A percentile compares a stretch with the other conserved stretches of the same genome.
Conservation (phyloP, 1,139 yeast genomes). For the Kodamaea plutei region DNA sequence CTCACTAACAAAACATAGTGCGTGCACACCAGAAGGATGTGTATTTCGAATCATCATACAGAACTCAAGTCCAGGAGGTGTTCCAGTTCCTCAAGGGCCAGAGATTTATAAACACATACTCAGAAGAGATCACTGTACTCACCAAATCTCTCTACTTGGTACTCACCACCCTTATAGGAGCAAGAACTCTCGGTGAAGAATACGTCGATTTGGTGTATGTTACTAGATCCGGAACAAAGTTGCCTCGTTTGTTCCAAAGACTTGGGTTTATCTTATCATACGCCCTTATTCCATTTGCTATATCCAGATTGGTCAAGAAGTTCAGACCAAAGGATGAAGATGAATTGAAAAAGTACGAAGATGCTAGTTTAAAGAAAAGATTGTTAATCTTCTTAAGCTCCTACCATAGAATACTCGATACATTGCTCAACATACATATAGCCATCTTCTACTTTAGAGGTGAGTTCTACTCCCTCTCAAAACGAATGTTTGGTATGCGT, state of each 20-base stretch:
- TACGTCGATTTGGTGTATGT: constrained; percentile 83
- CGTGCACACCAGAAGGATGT: constrained; percentile 88
- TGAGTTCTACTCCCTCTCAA: constrained; percentile 70
- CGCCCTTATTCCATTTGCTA: constrained; percentile 53
- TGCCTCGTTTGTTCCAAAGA: constrained; percentile 49
- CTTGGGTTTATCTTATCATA: constrained; percentile 52
- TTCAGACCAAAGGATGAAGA: constrained; percentile 22
- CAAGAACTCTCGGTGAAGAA: constrained; percentile 89
- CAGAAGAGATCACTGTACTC: constrained; percentile 56
- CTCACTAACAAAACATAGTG: constrained; percentile 31
- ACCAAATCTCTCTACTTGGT: constrained; percentile 60
- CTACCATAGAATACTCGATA: constrained; percentile 46
- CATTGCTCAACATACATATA: constrained; percentile 61
- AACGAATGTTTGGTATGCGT: constrained; percentile 73
- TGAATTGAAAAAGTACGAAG: constrained; percentile 6
- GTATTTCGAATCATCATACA: constrained; percentile 57
- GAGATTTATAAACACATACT: constrained; percentile 59
- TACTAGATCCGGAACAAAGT: constrained; percentile 41
- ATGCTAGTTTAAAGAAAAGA: constrained; percentile 9
- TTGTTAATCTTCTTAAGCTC: constrained; percentile 22
- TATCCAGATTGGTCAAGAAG: constrained; percentile 31
- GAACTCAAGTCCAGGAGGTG: constrained; percentile 53
- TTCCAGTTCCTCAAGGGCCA: constrained; percentile 60
- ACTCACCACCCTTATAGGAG: constrained; percentile 70
- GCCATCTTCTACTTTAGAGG: constrained; percentile 83